Evolutionary conservation across 345 rosid genomes (phyloP), one percentile per base, ranked within the genome.

Genomic region (Bruguiera parviflora): DNA sequence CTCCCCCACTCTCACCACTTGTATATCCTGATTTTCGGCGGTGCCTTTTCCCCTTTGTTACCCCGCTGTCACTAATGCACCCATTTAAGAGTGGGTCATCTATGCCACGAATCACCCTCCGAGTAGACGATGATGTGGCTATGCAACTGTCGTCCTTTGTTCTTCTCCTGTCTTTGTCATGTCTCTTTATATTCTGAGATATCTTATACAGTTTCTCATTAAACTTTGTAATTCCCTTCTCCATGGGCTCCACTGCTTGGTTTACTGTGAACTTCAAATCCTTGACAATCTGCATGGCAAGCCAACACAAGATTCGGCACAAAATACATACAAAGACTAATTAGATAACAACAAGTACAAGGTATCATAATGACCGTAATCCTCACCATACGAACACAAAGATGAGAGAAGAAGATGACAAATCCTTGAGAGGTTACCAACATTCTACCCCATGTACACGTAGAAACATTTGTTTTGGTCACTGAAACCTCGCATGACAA

Each of bases 201-300:
- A 95, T 87, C 79, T 82, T 92, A 74, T 90, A 91, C 74, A 90
- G 61, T 77, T 95, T 90, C 81, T 89, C 88, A 69, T 94, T 94
- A 78, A 94, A 91, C 79, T 84, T 90, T 6, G 94, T 85, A 71
- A 96, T 85, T 39, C 98, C 96, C 80, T 96, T 92, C 77, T 96
- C 99, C 82, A 96, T 82, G 39, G 98, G 99, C 79, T 85, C 96
- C 71, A 90, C 98, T 4, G 99, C 99, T 81, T 92, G 98, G 79
- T 84, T 92, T 70, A 96, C 96, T 0, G 99, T 90, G 84, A 90
- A 90, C 80, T 71, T 92, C 76, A 96, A 91, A 77, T 96, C 99
- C 15, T 88, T 89, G 60, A 92, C 96, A 67, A 96, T 92, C 99
- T 92, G 89, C 82, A 82, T 2, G 29, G 70, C 19, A 63, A 61